Percentiles rank a stretch among this genome's conserved stretches.
phyloP scores from a whole-genome alignment of 2,329 filamentous ascomycete genomes.

The Paraconiothyrium sp. region DNA sequence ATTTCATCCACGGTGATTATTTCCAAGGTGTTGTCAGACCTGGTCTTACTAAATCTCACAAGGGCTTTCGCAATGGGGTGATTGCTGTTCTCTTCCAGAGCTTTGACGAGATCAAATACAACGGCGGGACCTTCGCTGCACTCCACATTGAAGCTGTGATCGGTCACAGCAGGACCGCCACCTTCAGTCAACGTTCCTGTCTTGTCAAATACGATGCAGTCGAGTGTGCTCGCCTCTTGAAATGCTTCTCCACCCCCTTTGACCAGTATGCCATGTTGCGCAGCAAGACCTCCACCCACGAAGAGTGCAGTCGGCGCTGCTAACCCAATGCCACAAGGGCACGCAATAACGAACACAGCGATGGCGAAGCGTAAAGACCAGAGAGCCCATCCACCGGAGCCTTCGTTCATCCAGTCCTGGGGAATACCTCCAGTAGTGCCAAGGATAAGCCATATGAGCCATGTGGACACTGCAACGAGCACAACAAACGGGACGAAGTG shows the following conservation, averaged over 20 bases:
- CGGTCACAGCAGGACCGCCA: constrained; percentile 75
- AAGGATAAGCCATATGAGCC: constrained; percentile 75
- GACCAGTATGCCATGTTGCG: constrained; percentile 80
- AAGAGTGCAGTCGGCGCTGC: constrained; percentile 88
- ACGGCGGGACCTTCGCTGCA: constrained; percentile 42
- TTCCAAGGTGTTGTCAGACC: constrained; percentile 27
- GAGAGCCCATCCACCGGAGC: constrained; percentile 71
- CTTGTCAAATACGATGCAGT: constrained; percentile 88
- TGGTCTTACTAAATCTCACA: constrained; percentile 66
- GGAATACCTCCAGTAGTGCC: constrained; percentile 69
- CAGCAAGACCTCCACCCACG: constrained; percentile 81
- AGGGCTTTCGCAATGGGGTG: constrained; percentile 80
- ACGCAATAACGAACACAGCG: constrained; percentile 86
- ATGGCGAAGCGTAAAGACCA: constrained; percentile 87
- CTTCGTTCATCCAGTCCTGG: constrained; percentile 61
- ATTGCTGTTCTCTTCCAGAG: constrained; percentile 75
- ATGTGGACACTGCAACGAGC: constrained; percentile 74
- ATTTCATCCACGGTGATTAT: constrained; percentile 67
- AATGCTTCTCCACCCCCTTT: constrained; percentile 88
- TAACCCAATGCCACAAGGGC: constrained; percentile 83
- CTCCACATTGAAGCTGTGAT: constrained; percentile 52
- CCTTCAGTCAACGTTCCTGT: constrained; percentile 82
- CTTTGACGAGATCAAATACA: constrained; percentile 65
- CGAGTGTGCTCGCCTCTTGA: constrained; percentile 80
- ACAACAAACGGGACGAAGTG: constrained; percentile 82